Evolutionary conservation across 2,329 filamentous ascomycete genomes (phyloP), one percentile per base, ranked within the genome.

Genomic region (Ophiostoma perfectum): DNA sequence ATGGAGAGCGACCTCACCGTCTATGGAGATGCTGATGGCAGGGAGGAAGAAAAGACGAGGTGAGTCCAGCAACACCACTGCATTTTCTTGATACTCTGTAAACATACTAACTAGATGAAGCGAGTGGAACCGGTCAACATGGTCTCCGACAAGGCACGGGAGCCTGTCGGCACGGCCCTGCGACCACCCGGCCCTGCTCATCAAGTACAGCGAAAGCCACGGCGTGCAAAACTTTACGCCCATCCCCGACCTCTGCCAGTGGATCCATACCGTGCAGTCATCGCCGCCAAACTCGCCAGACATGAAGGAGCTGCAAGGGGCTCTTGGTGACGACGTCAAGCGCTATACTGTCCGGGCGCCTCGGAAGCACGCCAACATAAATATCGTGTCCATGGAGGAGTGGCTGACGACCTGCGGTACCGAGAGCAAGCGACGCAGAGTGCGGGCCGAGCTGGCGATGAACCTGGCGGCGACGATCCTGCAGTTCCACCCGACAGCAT

Each of bases 211-310:
- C 67, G 68, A 72, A 41, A 71, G 64, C 66, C 70, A 65, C 0
- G 67, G 68, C 9, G 68, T 41, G 58, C 58, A 72, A 38, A 68
- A 71, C 55, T 70, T 68, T 1, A 66, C 71, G 11, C 71, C 68
- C 3, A 71, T 72, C 58, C 66, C 67, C 5, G 71, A 72, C 44
- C 67, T 72, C 12, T 70, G 71, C 65, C 68, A 72, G 49, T 72
- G 70, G 70, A 70, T 71, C 49, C 67, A 66, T 7, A n/a, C 65
- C 0, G 65, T 70, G 14, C 64, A 45, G 66, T 49, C 65, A 47
- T 70, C 71, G 38, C 67, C 71, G 16, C 67, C 71, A 39, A 68
- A 67, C 67, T 69, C 71, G 41, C 68, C 67, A 11, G 38, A 62
- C 14, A 62, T 62, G 58, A 62, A 9, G 38, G 58, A 62, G 58